These are phyloP conservation scores for Castanea crenata DNA, from an alignment of 306 rosid genomes.

Conservation along the genomic window DNA sequence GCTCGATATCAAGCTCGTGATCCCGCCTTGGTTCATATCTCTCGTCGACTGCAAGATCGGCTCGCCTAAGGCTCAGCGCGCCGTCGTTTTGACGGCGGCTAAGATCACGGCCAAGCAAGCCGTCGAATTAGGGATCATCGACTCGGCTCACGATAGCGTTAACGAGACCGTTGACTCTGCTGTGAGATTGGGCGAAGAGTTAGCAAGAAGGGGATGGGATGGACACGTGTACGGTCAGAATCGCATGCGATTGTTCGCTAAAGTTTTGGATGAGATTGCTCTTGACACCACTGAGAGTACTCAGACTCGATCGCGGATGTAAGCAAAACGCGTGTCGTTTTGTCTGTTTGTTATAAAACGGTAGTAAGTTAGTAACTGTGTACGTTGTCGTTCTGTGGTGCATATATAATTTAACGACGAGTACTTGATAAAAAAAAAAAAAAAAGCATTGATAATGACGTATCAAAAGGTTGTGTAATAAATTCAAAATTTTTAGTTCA, in stretches of 20 bases:
- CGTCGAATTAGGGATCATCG: conserved; percentile 51
- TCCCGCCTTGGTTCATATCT: conserved; percentile 60
- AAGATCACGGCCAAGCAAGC: conserved; percentile 64
- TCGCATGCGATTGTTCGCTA: conserved; percentile 36
- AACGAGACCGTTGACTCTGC: conserved; percentile 64
- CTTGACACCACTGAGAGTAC: background rate
- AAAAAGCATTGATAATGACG: too few relatives aligned
- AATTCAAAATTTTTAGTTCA: too few relatives aligned
- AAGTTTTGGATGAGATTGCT: conserved; percentile 34
- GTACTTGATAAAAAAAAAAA: too few relatives aligned
- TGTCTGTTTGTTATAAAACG: too few relatives aligned
- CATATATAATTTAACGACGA: too few relatives aligned
- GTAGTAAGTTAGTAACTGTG: too few relatives aligned
- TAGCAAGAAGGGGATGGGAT: conserved; percentile 55
- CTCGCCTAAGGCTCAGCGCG: conserved; percentile 44
- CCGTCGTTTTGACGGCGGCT: conserved; percentile 52
- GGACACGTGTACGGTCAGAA: conserved; percentile 72
- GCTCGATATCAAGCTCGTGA: conserved; percentile 51
- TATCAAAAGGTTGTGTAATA: too few relatives aligned
- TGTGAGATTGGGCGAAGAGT: conserved; percentile 29
- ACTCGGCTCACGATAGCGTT: conserved; percentile 52
- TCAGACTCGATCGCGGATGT: conserved; percentile 33
- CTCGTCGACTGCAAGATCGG: conserved; percentile 49
- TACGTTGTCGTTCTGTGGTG: too few relatives aligned
- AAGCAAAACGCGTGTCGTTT: background rate